Percentiles rank a stretch among this genome's conserved stretches.
These are phyloP conservation scores for Flaveria ramosissima DNA, from an alignment of 129 eudicot species.

Conservation along the genomic window DNA sequence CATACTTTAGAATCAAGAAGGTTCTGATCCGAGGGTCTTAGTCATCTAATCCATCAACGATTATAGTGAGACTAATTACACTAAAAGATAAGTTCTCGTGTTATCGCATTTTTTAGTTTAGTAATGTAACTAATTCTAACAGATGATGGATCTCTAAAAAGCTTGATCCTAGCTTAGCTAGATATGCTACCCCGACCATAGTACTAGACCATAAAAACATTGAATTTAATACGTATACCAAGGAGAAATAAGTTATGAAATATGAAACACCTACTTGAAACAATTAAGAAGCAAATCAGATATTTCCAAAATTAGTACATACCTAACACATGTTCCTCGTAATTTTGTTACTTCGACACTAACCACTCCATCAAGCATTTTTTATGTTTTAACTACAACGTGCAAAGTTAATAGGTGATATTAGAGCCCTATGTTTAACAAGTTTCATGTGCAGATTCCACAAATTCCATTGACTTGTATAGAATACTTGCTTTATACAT, in stretches of 20 bases:
- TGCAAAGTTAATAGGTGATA: background rate
- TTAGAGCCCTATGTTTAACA: background rate
- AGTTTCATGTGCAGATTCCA: background rate
- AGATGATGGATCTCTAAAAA: background rate
- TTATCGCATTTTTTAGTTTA: too few relatives aligned
- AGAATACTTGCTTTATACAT: background rate
- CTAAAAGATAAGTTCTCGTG: too few relatives aligned
- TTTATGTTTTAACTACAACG: constrained; percentile 2
- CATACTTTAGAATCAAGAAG: too few relatives aligned
- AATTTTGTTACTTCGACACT: constrained; percentile 1
- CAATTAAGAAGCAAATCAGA: background rate
- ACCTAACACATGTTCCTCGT: constrained; percentile 11
- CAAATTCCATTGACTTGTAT: background rate
- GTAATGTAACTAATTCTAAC: too few relatives aligned
- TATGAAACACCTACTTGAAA: background rate
- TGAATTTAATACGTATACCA: background rate
- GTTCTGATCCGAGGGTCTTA: too few relatives aligned
- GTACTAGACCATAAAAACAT: too few relatives aligned
- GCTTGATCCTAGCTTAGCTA: background rate
- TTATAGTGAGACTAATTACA: too few relatives aligned
- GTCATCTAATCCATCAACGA: too few relatives aligned
- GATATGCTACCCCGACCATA: background rate
- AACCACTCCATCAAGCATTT: constrained; percentile 16
- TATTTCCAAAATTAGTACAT: constrained; percentile 2
- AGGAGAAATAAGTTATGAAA: background rate